Evolutionary conservation across 2,329 filamentous ascomycete genomes (phyloP).

Genomic region (Pyrenophora teres): DNA sequence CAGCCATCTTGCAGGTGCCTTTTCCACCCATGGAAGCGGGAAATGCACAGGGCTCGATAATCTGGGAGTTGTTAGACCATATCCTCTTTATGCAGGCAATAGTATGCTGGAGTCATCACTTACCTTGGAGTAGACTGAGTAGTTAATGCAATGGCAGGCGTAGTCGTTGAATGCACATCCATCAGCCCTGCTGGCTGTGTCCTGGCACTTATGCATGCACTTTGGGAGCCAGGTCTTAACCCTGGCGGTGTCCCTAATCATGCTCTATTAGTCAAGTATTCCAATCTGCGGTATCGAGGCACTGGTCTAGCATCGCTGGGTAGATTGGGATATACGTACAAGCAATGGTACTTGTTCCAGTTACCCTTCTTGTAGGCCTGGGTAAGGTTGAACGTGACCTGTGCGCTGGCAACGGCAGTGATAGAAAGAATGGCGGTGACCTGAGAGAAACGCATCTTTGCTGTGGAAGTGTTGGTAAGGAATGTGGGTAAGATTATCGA

Average conservation of each 20-base stretch:
- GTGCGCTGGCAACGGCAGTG: slow-evolving; percentile 10
- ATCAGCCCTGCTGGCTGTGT: slow-evolving; percentile 22
- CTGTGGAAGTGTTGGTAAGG: background rate
- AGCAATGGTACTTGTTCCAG: slow-evolving; percentile 31
- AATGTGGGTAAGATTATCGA: background rate
- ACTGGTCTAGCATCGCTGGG: too few species aligned
- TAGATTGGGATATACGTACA: slow-evolving; percentile 13
- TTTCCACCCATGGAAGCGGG: slow-evolving; percentile 13
- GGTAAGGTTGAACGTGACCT: slow-evolving; percentile 31
- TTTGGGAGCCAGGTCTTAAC: slow-evolving; percentile 16
- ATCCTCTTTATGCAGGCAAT: background rate
- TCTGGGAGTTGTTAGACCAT: slow-evolving; percentile 5
- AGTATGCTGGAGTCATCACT: background rate
- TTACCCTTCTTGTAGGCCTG: slow-evolving; percentile 21
- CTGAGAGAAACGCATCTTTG: slow-evolving; percentile 6
- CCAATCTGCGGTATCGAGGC: too few species aligned
- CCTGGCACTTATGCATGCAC: slow-evolving; percentile 26
- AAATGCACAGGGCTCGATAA: slow-evolving; percentile 26
- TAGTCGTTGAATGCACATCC: slow-evolving; percentile 31
- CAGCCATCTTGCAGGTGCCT: slow-evolving; percentile 19
- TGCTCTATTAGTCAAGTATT: background rate
- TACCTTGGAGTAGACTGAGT: slow-evolving; percentile 25
- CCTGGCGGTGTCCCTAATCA: slow-evolving; percentile 17
- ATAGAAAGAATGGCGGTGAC: slow-evolving; percentile 7
- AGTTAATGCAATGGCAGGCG: slow-evolving; percentile 31